Conservation (phyloP, 345 rosid genomes). For the Pelargonium nanum region DNA sequence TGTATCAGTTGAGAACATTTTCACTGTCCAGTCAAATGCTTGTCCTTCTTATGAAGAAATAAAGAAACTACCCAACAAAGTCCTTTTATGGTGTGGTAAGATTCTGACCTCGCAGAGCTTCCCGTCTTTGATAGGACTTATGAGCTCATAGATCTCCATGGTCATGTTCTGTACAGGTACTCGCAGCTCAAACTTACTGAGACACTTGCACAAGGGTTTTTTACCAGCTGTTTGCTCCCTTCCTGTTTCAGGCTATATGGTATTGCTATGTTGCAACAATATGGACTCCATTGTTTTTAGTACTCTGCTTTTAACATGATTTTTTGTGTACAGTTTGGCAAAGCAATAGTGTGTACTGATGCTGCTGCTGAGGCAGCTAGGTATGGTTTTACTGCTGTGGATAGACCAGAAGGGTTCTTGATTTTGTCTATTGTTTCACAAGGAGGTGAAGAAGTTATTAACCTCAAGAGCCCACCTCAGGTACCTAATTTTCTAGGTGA, state of each 20-base stretch:
- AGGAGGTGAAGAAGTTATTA: constrained; percentile 34
- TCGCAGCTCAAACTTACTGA: constrained; percentile 45
- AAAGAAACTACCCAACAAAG: constrained; percentile 52
- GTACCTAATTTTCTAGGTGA: constrained; percentile 8
- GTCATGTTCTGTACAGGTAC: constrained; percentile 23
- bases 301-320: too few species aligned
- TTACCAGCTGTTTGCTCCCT: constrained; percentile 61
- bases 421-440: constrained; percentile 51
- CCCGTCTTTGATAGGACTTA: not conserved
- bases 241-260: constrained; percentile 76
- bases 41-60: constrained; percentile 55
- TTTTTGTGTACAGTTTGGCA: constrained; percentile 42
- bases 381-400: constrained; percentile 60
- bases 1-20: constrained; percentile 48
- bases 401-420: constrained; percentile 71
- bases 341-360: constrained; percentile 71
- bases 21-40: constrained; percentile 40
- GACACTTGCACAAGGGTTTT: constrained; percentile 68
- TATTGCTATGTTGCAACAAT: constrained; percentile 12
- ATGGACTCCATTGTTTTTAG: too few species aligned
- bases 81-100: constrained; percentile 81
- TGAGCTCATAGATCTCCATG: not conserved
- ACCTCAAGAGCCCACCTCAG: constrained; percentile 44
- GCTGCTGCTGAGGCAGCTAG: constrained; percentile 81
- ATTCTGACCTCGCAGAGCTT: not conserved